These are phyloP conservation scores for Spergularia bocconei DNA, from an alignment of 148 eudicot species.

Conservation along the genomic window DNA sequence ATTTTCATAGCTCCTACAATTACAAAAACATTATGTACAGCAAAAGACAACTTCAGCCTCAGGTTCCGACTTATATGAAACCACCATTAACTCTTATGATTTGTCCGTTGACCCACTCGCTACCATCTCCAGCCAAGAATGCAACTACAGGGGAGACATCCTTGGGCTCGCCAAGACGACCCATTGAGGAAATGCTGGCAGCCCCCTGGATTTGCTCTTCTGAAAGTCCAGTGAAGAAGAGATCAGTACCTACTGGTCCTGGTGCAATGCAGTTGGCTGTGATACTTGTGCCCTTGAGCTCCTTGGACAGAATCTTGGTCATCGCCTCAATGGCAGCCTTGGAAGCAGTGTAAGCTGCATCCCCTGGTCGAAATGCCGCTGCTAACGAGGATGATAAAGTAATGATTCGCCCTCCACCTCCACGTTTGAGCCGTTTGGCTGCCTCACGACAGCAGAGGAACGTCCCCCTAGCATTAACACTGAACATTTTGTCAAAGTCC, in stretches of 20 bases:
- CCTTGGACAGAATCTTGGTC: constrained; percentile 44
- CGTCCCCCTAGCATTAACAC: constrained; percentile 28
- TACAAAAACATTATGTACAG: not conserved
- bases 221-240: constrained; percentile 36
- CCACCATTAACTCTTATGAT: constrained; percentile 41
- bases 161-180: constrained; percentile 33
- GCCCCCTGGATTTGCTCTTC: constrained; percentile 24
- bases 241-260: constrained; percentile 42
- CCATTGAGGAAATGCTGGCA: constrained; percentile 22
- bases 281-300: constrained; percentile 40
- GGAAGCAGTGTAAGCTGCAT: constrained; percentile 41
- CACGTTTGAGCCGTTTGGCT: constrained; percentile 28
- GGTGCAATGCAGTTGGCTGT: constrained; percentile 47
- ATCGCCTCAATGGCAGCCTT: constrained; percentile 49
- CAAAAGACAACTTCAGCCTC: not conserved
- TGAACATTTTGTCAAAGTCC: constrained; percentile 17
- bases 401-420: constrained; percentile 45
- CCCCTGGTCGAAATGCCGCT: constrained; percentile 32
- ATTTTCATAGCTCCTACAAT: not conserved
- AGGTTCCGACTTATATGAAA: constrained; percentile 1
- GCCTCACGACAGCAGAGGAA: constrained; percentile 30
- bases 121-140: constrained; percentile 38
- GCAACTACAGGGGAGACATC: constrained; percentile 36
- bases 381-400: constrained; percentile 35
- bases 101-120: constrained; percentile 47